These are phyloP conservation scores for Pueraria montana DNA, from an alignment of 306 rosid genomes.

Conservation along the genomic window DNA sequence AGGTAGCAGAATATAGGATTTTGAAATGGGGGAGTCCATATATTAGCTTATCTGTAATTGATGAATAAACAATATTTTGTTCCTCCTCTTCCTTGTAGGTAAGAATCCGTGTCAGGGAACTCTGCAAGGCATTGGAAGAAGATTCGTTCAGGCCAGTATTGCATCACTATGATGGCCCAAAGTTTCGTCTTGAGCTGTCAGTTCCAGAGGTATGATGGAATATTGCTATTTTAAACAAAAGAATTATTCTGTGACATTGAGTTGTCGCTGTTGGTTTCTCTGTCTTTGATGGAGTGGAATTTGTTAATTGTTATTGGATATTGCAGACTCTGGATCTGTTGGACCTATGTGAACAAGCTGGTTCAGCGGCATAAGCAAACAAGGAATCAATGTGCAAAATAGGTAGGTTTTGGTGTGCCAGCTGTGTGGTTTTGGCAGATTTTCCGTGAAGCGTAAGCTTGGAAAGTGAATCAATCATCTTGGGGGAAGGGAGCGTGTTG, in stretches of 20 bases:
- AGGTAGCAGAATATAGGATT: constrained; percentile 70
- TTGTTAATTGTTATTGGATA: background rate
- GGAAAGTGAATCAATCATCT: constrained; percentile 48
- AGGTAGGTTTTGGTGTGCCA: constrained; percentile 68
- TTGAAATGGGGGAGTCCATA: constrained; percentile 9
- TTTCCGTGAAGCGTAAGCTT: constrained; percentile 98
- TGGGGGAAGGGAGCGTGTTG: constrained; percentile 52
- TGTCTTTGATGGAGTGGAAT: constrained; percentile 36
- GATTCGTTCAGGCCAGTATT: constrained; percentile 98
- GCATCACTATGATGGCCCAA: constrained; percentile 99
- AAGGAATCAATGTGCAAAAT: constrained; percentile 47
- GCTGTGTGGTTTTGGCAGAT: constrained; percentile 76
- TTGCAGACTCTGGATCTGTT: constrained; percentile 92
- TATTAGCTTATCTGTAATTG: constrained; percentile 9
- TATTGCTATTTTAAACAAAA: constrained; percentile 11
- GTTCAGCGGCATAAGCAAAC: constrained; percentile 77
- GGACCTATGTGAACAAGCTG: constrained; percentile 97
- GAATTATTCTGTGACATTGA: background rate
- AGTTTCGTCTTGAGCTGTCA: constrained; percentile 98
- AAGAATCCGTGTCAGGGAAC: constrained; percentile 79
- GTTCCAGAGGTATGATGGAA: constrained; percentile 82
- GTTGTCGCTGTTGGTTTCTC: background rate
- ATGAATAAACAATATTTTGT: background rate
- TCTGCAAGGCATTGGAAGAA: constrained; percentile 97
- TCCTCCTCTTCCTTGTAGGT: constrained; percentile 60